phyloP scores from a whole-genome alignment of 805 yeast species.

The Cyberlindnera lachancei region DNA sequence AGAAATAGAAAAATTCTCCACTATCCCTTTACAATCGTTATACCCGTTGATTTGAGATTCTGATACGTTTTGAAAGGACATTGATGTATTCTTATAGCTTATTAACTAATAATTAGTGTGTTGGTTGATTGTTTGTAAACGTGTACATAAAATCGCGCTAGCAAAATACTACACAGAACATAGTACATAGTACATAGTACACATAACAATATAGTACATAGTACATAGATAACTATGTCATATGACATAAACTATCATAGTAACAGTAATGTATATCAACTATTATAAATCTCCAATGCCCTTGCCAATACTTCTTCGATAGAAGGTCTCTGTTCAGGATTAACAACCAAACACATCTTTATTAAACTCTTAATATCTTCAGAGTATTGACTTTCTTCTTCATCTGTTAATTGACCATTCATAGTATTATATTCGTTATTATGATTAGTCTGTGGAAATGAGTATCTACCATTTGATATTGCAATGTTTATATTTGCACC shows the following conservation, averaged over 20 bases:
- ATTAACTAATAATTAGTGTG: too few relatives aligned
- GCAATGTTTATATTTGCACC: constrained; percentile 82
- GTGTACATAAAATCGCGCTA: too few relatives aligned
- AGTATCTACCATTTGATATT: constrained; percentile 49
- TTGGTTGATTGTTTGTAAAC: too few relatives aligned
- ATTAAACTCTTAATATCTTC: constrained; percentile 50
- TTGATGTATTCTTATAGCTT: too few relatives aligned
- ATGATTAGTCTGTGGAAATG: too few relatives aligned
- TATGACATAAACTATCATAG: too few relatives aligned
- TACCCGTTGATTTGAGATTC: constrained; percentile 36
- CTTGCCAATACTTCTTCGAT: constrained; percentile 49
- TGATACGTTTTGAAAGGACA: constrained; percentile 29
- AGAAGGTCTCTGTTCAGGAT: constrained; percentile 55
- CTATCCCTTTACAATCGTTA: constrained; percentile 34
- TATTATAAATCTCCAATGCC: constrained; percentile 39
- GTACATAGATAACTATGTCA: too few relatives aligned
- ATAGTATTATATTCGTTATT: too few relatives aligned
- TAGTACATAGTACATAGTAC: background rate
- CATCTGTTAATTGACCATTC: too few relatives aligned
- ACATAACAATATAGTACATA: too few relatives aligned
- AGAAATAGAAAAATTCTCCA: constrained; percentile 2
- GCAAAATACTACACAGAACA: too few relatives aligned
- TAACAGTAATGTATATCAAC: too few relatives aligned
- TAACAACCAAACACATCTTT: constrained; percentile 50
- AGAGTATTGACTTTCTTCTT: constrained; percentile 33